Evolutionary conservation across 2,329 filamentous ascomycete species (phyloP), one percentile per base, ranked within the genome.

Genomic region (Cladobotryum mycophilum): DNA sequence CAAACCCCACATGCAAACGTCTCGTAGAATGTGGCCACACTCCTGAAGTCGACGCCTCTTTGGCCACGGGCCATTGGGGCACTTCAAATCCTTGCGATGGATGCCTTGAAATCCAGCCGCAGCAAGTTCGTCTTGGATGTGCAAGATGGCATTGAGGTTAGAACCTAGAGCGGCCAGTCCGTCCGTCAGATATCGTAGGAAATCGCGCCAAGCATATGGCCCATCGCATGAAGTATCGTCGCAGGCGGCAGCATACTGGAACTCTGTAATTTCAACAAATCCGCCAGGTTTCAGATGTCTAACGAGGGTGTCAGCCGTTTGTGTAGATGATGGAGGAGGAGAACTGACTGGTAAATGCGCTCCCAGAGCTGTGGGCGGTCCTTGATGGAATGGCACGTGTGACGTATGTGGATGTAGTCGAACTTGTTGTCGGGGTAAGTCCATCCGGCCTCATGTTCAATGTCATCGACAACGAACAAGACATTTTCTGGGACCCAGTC

Each of bases 221-320:
- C 67, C 68, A 17, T 66, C 59, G 38, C 73, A 71, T 1, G 71
- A 69, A 41, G 58, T 45, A 62, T 79, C 76, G 58, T 79, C 75
- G 58, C 70, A 72, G 9, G 64, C 63, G 3, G 71, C 62, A 12
- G 56, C 55, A 56, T 70, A 69, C 38, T 70, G 62, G 38, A 78
- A 67, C 38, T 79, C 76, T 51, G 76, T 72, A 20, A 77, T 57
- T 56, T 79, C 76, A 22, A 79, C 64, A 49, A 72, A 78, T 22
- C 75, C 76, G 30, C 76, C 76, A 1, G 76, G 76, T 53, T 77
- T 76, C 8, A 78, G 62, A 56, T 78, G 74, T 48, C 74, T 76
- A 40, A 13, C 2, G 4, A 12, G 22, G 18, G 42, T 18, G 42
- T 45, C 35, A 52, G 45, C 11, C 33, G 9, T 11, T 15, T 20